A percentile compares a stretch with the other conserved stretches of the same genome.
Conservation (phyloP, 2,329 filamentous ascomycete species). For the Aotearoamyces nothofagi region DNA sequence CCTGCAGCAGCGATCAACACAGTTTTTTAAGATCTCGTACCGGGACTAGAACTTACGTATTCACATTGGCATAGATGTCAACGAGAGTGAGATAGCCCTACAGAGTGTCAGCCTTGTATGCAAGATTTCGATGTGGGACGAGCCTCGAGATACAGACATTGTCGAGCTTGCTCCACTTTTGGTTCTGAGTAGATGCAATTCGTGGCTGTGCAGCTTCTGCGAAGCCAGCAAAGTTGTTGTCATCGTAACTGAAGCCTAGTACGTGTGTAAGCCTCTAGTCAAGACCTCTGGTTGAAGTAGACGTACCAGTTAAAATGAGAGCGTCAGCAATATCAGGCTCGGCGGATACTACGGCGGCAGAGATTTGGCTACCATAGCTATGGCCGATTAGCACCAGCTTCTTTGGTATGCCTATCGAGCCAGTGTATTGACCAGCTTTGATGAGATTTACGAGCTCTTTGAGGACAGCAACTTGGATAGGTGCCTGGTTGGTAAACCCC, state of each 20-base stretch:
- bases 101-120: not conserved
- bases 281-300: conserved; percentile 6
- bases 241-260: conserved; percentile 15
- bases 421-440: conserved; percentile 11
- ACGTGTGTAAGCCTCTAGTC: conserved; percentile 6
- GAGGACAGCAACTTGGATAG: conserved; percentile 10
- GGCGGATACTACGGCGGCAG: conserved; percentile 34
- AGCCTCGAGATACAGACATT: conserved; percentile 4
- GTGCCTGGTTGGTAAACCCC: conserved; percentile 15
- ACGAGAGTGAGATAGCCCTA: conserved; percentile 16
- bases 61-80: conserved; percentile 13
- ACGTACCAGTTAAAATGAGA: conserved; percentile 43
- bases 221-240: conserved; percentile 2
- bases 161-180: conserved; percentile 11
- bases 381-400: conserved; percentile 47
- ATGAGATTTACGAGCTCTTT: conserved; percentile 6
- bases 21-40: conserved; percentile 4
- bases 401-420: conserved; percentile 8
- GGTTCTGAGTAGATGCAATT: conserved; percentile 10
- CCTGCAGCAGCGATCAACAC: conserved; percentile 3
- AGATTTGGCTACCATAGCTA: conserved; percentile 44
- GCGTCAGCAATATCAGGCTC: conserved; percentile 38
- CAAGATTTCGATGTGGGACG: not conserved
- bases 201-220: conserved; percentile 10
- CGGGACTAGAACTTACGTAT: conserved; percentile 5